Base-by-base conservation (phyloP, 73 alveolate species). In the Paramecium caudatum region DNA sequence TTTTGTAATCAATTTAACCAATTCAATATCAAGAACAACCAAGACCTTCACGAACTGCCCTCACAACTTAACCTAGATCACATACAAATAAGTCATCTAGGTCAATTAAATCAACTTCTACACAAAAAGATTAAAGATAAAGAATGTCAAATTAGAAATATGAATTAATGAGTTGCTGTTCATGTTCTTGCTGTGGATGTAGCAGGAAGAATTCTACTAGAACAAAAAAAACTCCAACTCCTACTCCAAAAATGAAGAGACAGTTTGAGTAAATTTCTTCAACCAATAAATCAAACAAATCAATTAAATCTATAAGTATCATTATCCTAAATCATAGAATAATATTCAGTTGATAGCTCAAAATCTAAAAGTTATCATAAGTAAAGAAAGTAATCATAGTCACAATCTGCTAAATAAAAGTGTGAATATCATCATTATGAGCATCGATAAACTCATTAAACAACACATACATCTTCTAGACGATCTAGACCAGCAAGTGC, bases 61-160 rank as follows among this genome's bases (percentile, higher is more conserved):
- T 65, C 34, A 36, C 49, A 13, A 65, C 83, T 10, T n/a, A 65
- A 8, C 83, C 83, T 2, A 33, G 83, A 30, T 65, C 83, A 25
- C 83, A 33, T 15, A 33, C 83, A 65, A 65, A 36, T 33, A 65
- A 36, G 83, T 65, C 83, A 9, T 36, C 47, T 32, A 65, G 83
- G 30, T 55, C 80, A 9, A 55, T 55, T 19, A 55, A 55, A 15
- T 55, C 80, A 27, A 55, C 23, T 55, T 55, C 80, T 2, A 55
- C 80, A 27, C 80, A 55, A 27, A 10, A 23, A 19, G 80, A 55
- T 23, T 10, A 55, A 55, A 55, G 30, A 21, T 55, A 37, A 9
- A 55, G 80, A 55, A 55, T 55, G 17, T 55, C 83, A 9, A 65
- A 65, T 65, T 32, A 30, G 21, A 65, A 65, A 65, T 65, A 36